These are phyloP conservation scores for Deinandra increscens DNA, from an alignment of 129 eudicot species.

Conservation along the genomic window DNA sequence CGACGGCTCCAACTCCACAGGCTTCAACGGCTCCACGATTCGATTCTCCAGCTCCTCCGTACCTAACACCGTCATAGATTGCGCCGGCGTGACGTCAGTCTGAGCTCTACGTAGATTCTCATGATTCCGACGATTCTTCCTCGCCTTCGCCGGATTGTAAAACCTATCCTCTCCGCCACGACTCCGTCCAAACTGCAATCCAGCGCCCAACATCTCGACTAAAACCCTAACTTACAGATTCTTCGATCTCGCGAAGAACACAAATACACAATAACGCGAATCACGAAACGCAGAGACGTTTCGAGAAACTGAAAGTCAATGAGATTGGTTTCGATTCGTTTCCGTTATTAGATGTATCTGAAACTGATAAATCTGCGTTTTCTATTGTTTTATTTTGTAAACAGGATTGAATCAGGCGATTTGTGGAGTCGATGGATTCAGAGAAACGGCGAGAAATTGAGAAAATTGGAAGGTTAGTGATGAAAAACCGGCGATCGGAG, in stretches of 20 bases:
- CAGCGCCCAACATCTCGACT: conserved; percentile 67
- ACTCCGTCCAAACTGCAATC: conserved; percentile 73
- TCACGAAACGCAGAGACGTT: conserved; percentile 17
- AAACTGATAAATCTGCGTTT: not conserved
- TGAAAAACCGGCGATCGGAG: not conserved
- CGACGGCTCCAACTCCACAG: conserved; percentile 22
- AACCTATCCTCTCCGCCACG: conserved; percentile 82
- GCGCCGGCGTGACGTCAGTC: conserved; percentile 48
- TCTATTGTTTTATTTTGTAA: no score
- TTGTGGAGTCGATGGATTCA: conserved; percentile 10
- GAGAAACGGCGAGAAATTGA: not conserved
- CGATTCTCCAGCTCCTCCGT: conserved; percentile 25
- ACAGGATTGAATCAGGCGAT: conserved; percentile 17
- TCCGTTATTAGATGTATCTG: conserved; percentile 1
- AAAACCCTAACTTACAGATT: conserved; percentile 31
- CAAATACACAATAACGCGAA: no score
- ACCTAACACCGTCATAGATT: conserved; percentile 22
- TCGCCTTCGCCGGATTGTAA: conserved; percentile 63
- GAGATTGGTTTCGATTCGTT: conserved; percentile 13
- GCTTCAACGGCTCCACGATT: conserved; percentile 23
- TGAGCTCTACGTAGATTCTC: conserved; percentile 52
- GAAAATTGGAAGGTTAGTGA: no score
- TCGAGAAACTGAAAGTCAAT: conserved; percentile 13
- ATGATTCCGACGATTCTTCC: conserved; percentile 44
- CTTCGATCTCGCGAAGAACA: conserved; percentile 14